A percentile compares a stretch with the other conserved stretches of the same genome.
phyloP scores from a whole-genome alignment of 345 rosid genomes.

The Linum trigynum region DNA sequence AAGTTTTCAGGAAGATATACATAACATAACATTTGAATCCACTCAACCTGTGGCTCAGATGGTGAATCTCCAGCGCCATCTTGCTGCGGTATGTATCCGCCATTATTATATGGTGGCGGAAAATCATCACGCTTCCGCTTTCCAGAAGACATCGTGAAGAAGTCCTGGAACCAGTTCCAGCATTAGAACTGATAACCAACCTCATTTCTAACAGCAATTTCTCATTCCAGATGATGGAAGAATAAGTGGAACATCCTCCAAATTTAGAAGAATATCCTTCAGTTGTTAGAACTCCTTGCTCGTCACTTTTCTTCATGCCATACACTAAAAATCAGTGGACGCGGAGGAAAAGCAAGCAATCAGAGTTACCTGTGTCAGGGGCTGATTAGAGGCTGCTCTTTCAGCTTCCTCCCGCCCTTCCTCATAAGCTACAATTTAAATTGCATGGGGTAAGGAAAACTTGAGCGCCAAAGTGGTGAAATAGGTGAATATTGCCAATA shows the following conservation, averaged over 20 bases:
- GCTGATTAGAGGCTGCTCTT: constrained; percentile 61
- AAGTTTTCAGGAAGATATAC: background rate
- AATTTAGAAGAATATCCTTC: constrained; percentile 1
- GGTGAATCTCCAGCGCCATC: constrained; percentile 79
- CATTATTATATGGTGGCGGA: constrained; percentile 53
- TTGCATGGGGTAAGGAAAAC: constrained; percentile 6
- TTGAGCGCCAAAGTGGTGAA: constrained; percentile 1
- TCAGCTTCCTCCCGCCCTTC: constrained; percentile 89
- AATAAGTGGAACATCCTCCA: constrained; percentile 5
- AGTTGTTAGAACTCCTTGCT: constrained; percentile 4
- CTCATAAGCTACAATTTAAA: constrained; percentile 58
- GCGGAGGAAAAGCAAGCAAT: constrained; percentile 8
- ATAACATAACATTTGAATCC: background rate
- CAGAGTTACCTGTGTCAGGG: constrained; percentile 64
- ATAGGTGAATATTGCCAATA: background rate
- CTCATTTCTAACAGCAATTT: constrained; percentile 4
- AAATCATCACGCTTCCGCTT: constrained; percentile 93
- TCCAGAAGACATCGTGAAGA: constrained; percentile 67
- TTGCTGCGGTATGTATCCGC: constrained; percentile 89
- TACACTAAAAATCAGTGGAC: constrained; percentile 4
- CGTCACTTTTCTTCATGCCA: constrained; percentile 12
- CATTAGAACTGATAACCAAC: constrained; percentile 20
- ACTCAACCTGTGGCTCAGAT: constrained; percentile 35
- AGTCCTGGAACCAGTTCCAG: constrained; percentile 53
- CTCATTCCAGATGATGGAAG: constrained; percentile 11